phyloP scores from a whole-genome alignment of 208 protist genomes.

The Acanthamoeba healyi region DNA sequence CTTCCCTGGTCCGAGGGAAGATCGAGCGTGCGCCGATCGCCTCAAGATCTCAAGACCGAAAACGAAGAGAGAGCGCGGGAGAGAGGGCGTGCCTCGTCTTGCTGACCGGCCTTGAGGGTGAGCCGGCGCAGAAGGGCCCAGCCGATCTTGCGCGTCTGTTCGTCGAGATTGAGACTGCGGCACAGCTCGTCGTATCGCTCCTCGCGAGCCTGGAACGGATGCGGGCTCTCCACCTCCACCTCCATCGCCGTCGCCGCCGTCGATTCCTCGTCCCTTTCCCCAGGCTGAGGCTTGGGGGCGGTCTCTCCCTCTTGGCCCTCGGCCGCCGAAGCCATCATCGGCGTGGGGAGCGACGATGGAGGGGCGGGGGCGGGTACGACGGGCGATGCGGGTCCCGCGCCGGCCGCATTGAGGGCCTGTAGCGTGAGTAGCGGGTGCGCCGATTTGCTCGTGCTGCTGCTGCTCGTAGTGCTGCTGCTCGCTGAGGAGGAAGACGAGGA shows the following conservation, averaged over 20 bases:
- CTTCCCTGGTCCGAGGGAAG: too few relatives aligned
- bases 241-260: neutral
- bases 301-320: too few relatives aligned
- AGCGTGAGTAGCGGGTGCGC: neutral
- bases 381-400: neutral
- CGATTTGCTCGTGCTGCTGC: too few relatives aligned
- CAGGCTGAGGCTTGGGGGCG: neutral
- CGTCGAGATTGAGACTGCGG: constrained; percentile 22
- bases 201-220: constrained; percentile 5
- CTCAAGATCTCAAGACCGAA: neutral
- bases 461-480: too few relatives aligned
- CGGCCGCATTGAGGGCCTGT: constrained; percentile 6
- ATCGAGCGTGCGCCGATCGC: too few relatives aligned
- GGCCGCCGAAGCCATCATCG: neutral
- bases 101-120: neutral
- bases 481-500: neutral
- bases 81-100: neutral
- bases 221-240: neutral
- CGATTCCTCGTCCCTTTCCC: too few relatives aligned
- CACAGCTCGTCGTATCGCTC: constrained; percentile 19
- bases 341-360: neutral
- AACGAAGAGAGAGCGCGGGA: neutral
- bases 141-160: constrained; percentile 21
- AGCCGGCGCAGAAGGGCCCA: constrained; percentile 5
- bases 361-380: neutral